These are phyloP conservation scores for Cryptococcus wingfieldii DNA, from an alignment of 1,284 basidiomycete species.

Conservation along the genomic window DNA sequence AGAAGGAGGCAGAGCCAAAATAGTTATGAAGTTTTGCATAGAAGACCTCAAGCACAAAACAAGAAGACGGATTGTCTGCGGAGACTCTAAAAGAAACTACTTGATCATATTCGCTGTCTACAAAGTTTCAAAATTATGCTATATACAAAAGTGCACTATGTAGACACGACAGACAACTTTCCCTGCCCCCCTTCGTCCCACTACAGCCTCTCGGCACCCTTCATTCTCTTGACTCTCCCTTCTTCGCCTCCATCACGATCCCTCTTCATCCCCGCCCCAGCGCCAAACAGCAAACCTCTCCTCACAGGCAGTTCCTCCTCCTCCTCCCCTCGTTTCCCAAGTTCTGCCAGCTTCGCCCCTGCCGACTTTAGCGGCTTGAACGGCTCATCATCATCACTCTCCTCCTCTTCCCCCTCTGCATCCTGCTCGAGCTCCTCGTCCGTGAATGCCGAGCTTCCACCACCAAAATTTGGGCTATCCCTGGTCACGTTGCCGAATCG, in stretches of 20 bases:
- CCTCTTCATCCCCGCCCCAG: conserved; percentile 7
- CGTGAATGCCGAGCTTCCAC: conserved; percentile 5
- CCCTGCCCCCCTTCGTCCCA: too few relatives aligned
- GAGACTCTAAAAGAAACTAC: too few relatives aligned
- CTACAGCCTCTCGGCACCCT: conserved; percentile 7
- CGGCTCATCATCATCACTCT: conserved; percentile 6
- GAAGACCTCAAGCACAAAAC: too few relatives aligned
- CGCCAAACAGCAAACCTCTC: conserved; percentile 25
- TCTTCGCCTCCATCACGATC: not conserved
- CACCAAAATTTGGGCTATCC: not conserved
- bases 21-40: too few relatives aligned
- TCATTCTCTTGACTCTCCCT: conserved; percentile 6
- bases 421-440: conserved; percentile 16
- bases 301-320: conserved; percentile 23
- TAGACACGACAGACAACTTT: too few relatives aligned
- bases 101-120: too few relatives aligned
- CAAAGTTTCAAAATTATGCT: too few relatives aligned
- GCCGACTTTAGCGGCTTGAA: too few relatives aligned
- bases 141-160: too few relatives aligned
- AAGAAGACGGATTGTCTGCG: too few relatives aligned
- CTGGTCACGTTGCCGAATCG: conserved; percentile 4
- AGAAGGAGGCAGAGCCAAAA: too few relatives aligned
- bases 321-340: not conserved
- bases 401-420: conserved; percentile 3
- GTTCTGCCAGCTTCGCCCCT: too few relatives aligned